Base-by-base conservation (phyloP, 2,329 filamentous ascomycete genomes). In the Xylariomycetidae sp. region DNA sequence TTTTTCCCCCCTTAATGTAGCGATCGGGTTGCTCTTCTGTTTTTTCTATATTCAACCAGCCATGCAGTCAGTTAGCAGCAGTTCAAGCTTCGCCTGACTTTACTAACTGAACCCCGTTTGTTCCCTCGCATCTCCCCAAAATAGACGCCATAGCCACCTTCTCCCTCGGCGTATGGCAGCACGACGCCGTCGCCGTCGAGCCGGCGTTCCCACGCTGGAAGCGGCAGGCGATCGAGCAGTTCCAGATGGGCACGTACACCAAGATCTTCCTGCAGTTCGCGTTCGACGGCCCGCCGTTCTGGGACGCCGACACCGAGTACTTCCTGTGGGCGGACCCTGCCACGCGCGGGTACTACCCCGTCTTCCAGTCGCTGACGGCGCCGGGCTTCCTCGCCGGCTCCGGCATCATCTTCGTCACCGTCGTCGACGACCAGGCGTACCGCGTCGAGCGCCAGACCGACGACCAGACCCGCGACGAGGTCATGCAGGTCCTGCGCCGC, bases 211-310 rank as follows among this genome's bases (percentile, higher is more conserved):
- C 81, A 0, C 54, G 55, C 3, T 85, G 80, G 81, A 85, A 86
- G 55, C 62, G 69, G 11, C 67, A 67, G 3, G 74, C 77, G 0
- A 81, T 85, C 32, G 68, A 74, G 3, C 76, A 71, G 23, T 83
- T 84, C 52, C 63, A 67, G 40, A 84, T 85, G 74, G 81, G 75
- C 6, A 84, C 79, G 0, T 86, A 85, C 58, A 85, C 80, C 32
- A 86, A 86, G 52, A 74, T 85, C 40, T 85, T 85, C 58, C 61
- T 82, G 39, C 80, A 84, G 41, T 85, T 85, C 57, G 65, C 78
- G 39, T n/a, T n/a, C n/a, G n/a, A n/a, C n/a, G n/a, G n/a, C n/a
- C 63, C 78, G 34, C 72, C 76, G 0, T 86, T 85, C 56, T 85
- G 81, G 82, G 68, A 62, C 45, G 49, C 58, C 1, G 56, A 64